A percentile compares a stretch with the other conserved stretches of the same genome.
phyloP scores from a whole-genome alignment of 2,329 filamentous ascomycete species.

The Dactylella cylindrospora region DNA sequence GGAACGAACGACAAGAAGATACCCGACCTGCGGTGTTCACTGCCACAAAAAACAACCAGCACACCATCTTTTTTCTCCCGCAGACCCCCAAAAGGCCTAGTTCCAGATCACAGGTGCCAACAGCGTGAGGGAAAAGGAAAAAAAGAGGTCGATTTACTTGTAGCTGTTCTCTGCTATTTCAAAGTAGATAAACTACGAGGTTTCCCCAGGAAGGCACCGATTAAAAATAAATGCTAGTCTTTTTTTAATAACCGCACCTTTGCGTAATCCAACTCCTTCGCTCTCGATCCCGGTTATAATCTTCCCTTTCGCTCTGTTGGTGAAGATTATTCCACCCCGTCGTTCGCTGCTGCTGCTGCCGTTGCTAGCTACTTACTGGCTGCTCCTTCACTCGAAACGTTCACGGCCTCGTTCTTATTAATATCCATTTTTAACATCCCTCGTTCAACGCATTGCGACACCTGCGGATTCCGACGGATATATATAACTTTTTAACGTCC shows the following conservation, averaged over 20 bases:
- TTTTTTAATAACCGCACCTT: too few relatives aligned
- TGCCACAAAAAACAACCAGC: too few relatives aligned
- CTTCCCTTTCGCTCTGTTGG: background rate
- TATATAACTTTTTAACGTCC: conserved; percentile 6
- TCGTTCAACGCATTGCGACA: conserved; percentile 13
- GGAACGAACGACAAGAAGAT: too few relatives aligned
- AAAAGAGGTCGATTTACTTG: background rate
- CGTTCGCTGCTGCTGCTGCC: background rate
- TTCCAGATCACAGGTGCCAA: too few relatives aligned
- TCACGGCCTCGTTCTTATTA: conserved; percentile 3
- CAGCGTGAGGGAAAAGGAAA: too few relatives aligned
- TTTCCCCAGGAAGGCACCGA: too few relatives aligned
- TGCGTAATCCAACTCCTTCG: conserved; percentile 9
- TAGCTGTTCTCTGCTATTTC: background rate
- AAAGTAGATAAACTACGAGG: background rate
- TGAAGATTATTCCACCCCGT: background rate
- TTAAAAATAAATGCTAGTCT: too few relatives aligned
- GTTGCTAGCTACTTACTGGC: background rate
- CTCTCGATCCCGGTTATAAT: background rate
- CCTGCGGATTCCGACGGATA: conserved; percentile 1
- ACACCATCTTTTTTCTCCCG: too few relatives aligned
- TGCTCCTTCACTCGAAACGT: background rate
- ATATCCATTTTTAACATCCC: background rate
- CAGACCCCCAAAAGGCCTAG: too few relatives aligned
- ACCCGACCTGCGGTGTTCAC: too few relatives aligned